Evolutionary conservation across 2,329 filamentous ascomycete genomes (phyloP).

Genomic region (Fusarium sp.): DNA sequence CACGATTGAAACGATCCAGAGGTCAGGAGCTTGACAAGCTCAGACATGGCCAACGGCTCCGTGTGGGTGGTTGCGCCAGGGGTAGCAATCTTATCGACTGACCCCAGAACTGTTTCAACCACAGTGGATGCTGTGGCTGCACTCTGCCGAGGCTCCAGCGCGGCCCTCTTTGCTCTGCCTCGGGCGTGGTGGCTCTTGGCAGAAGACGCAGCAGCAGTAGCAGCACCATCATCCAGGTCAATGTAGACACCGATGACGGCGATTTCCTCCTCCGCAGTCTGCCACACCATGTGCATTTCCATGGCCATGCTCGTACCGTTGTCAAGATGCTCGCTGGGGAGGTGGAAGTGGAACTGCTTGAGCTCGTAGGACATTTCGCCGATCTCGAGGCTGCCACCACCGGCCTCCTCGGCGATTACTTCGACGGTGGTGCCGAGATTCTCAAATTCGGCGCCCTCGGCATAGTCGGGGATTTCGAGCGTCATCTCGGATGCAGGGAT

Average conservation of each 20-base stretch:
- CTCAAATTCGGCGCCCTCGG: constrained; percentile 56
- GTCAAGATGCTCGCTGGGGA: constrained; percentile 69
- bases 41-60: constrained; percentile 55
- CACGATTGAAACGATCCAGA: constrained; percentile 48
- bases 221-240: constrained; percentile 35
- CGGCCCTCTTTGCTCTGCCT: neutral
- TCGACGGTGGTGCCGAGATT: constrained; percentile 66
- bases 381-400: constrained; percentile 52
- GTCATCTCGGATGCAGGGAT: constrained; percentile 47
- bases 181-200: neutral
- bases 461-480: constrained; percentile 51
- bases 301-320: constrained; percentile 48
- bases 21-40: constrained; percentile 47
- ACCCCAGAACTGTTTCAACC: constrained; percentile 52
- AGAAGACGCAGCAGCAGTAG: neutral
- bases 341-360: constrained; percentile 71
- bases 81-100: constrained; percentile 48
- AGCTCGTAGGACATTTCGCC: constrained; percentile 56
- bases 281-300: constrained; percentile 50
- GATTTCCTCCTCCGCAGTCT: constrained; percentile 35
- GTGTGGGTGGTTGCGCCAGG: constrained; percentile 54
- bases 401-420: constrained; percentile 54
- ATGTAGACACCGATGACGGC: constrained; percentile 47
- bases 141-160: constrained; percentile 10
- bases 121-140: constrained; percentile 39